Evolutionary conservation across 768 basidiomycete species (phyloP).

Genomic region (Suillus spraguei): DNA sequence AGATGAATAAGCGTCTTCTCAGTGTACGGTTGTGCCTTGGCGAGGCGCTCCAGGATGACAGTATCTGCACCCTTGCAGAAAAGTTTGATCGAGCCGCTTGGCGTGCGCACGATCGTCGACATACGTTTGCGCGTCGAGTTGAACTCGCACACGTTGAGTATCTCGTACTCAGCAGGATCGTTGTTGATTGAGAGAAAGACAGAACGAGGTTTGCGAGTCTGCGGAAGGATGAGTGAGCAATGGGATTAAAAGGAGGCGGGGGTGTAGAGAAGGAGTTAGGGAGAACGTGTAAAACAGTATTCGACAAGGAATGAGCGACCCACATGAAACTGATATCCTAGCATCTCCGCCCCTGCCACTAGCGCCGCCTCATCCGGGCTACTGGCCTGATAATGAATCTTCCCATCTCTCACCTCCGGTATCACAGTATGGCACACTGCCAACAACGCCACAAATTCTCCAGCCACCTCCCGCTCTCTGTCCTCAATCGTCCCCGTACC

Average conservation of each 20-base stretch:
- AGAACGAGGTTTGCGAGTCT: conserved; percentile 96
- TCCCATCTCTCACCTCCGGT: conserved; percentile 87
- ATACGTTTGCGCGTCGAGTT: conserved; percentile 97
- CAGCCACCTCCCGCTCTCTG: conserved; percentile 53
- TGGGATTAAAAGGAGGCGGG: background rate
- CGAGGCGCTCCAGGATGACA: conserved; percentile 93
- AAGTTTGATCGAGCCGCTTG: conserved; percentile 90
- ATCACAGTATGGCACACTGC: conserved; percentile 99
- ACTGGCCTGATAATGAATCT: conserved; percentile 92
- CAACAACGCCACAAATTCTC: conserved; percentile 79
- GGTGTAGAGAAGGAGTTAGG: background rate
- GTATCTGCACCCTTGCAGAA: conserved; percentile 99
- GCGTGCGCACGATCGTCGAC: conserved; percentile 89
- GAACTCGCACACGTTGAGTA: conserved; percentile 98
- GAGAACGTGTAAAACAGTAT: background rate
- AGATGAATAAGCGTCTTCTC: conserved; percentile 89
- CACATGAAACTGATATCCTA: conserved; percentile 95
- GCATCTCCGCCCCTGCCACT: conserved; percentile 88
- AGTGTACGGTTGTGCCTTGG: conserved; percentile 78
- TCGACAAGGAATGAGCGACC: conserved; percentile 33
- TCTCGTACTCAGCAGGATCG: conserved; percentile 75
- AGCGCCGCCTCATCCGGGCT: conserved; percentile 98
- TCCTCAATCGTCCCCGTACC: conserved; percentile 20
- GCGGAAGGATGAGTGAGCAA: conserved; percentile 1
- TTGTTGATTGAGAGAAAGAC: conserved; percentile 87